Percentiles rank a stretch among this genome's conserved stretches.
Conservation (phyloP, 192 early-diverging fungal species). For the Coemansia sp. region DNA sequence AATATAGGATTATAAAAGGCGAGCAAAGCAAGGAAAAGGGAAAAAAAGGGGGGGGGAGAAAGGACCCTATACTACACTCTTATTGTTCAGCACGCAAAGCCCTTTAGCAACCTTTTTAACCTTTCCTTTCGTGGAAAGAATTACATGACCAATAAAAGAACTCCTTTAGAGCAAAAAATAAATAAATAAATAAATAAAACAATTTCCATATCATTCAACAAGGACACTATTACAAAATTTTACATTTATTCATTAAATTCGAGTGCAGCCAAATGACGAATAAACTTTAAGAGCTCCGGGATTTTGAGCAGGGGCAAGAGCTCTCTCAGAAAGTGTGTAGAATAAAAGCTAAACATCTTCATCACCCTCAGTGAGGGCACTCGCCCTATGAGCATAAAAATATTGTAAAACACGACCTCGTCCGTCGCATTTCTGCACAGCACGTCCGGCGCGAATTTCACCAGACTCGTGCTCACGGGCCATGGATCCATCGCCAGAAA, state of each 20-base stretch:
- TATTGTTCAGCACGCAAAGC: too few species aligned
- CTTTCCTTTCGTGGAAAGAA: too few species aligned
- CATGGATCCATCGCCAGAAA: conserved; percentile 18
- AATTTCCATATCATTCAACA: too few species aligned
- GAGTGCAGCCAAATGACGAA: conserved; percentile 27
- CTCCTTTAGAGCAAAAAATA: too few species aligned
- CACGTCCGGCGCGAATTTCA: conserved; percentile 30
- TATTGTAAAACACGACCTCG: conserved; percentile 34
- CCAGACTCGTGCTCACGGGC: conserved; percentile 34
- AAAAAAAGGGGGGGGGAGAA: too few species aligned
- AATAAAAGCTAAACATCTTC: conserved; percentile 34
- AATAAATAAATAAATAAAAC: too few species aligned
- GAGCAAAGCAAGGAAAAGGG: too few species aligned
- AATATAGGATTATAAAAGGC: too few species aligned
- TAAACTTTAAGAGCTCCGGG: conserved; percentile 16
- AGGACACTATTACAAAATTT: not conserved
- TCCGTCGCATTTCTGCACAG: conserved; percentile 24
- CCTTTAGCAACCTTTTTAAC: too few species aligned
- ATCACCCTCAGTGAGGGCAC: conserved; percentile 34
- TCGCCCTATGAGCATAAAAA: conserved; percentile 32
- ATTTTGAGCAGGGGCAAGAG: conserved; percentile 35
- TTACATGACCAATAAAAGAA: too few species aligned
- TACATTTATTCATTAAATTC: conserved; percentile 20
- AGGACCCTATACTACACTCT: too few species aligned
- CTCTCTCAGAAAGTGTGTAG: conserved; percentile 24